These are phyloP conservation scores for Prosopis cineraria DNA, from an alignment of 306 rosid species.

Conservation along the genomic window DNA sequence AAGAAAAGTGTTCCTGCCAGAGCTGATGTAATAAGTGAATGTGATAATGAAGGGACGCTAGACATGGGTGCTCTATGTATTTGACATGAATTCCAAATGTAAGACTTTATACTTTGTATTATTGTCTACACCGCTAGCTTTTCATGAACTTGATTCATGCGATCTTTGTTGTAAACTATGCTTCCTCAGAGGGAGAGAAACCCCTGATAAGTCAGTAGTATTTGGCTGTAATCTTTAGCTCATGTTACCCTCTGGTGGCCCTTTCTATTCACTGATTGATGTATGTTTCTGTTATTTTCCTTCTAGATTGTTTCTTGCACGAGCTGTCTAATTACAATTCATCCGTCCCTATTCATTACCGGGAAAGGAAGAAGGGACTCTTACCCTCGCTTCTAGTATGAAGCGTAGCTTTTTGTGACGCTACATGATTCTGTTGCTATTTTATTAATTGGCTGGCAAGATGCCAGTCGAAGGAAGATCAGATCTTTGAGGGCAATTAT, in stretches of 20 bases:
- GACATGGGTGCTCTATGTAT: conserved; percentile 91
- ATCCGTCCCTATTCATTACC: conserved; percentile 21
- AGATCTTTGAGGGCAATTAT: conserved; percentile 8
- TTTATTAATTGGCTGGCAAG: conserved; percentile 8
- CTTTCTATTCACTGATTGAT: neutral
- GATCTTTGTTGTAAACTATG: conserved; percentile 31
- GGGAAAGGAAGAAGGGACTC: conserved; percentile 17
- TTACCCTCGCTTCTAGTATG: conserved; percentile 17
- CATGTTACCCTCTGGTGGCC: neutral
- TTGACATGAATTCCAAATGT: conserved; percentile 48
- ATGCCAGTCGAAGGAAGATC: neutral
- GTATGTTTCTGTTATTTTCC: conserved; percentile 32
- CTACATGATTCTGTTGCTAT: conserved; percentile 5
- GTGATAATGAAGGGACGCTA: conserved; percentile 50
- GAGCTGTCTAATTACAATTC: conserved; percentile 2
- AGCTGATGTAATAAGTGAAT: conserved; percentile 34
- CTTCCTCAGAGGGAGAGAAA: conserved; percentile 22
- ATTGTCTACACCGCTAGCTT: neutral
- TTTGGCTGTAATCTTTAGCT: conserved; percentile 7
- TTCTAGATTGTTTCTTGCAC: conserved; percentile 5
- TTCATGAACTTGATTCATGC: conserved; percentile 19
- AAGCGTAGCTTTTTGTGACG: conserved; percentile 16
- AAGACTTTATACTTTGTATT: conserved; percentile 20
- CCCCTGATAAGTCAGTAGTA: conserved; percentile 33
- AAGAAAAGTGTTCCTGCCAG: conserved; percentile 51